Base-by-base conservation (phyloP, 1,284 basidiomycete species). In the Boletus hoseneyae region DNA sequence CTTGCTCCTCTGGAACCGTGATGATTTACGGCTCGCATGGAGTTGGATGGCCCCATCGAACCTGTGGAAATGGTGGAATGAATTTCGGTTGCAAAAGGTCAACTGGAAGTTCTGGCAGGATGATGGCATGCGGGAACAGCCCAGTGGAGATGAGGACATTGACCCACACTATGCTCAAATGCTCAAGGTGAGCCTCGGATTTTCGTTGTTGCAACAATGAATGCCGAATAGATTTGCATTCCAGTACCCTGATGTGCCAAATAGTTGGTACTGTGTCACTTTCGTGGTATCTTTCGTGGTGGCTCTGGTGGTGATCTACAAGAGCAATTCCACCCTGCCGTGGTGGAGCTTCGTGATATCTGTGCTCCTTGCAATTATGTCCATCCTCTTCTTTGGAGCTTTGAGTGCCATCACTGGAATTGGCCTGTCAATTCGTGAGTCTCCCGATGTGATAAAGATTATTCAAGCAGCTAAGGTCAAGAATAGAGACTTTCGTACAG, bases 111-210 rank as follows among this genome's bases (percentile, higher is more conserved):
- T 79, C 63, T 79, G 78, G 77, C 53, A 60, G 35, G 64, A 73
- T 40, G 63, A 71, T 49, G 74, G 74, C 7, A 65, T 69, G 52
- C 65, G 70, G 29, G 58, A 67, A 4, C 50, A 64, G 12, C 48
- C 54, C 2, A 49, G 53, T 2, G 56, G 56, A 5, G 59, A 65
- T 33, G 62, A 68, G 34, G 67, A 70, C 32, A 56, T 73, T 9
- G 79, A 80, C 53, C 78, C 78, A 15, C 79, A 81, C 57, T 80
- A 79, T 51, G 66, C 66, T n/a, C 63, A 79, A 55, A 80, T 81
- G 78, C 66, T 78, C 21, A 76, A 76, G 68, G 75, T 73, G 18
- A 49, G 64, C 27, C 8, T 11, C 11, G 11, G 2, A 29, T 29
- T 9, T 5, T 29, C 11, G 8, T 11, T 23, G 3, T 16, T 16